Evolutionary conservation across 1,139 yeast species (phyloP), one percentile per base, ranked within the genome.

Genomic region (Geotrichum histeridarum): DNA sequence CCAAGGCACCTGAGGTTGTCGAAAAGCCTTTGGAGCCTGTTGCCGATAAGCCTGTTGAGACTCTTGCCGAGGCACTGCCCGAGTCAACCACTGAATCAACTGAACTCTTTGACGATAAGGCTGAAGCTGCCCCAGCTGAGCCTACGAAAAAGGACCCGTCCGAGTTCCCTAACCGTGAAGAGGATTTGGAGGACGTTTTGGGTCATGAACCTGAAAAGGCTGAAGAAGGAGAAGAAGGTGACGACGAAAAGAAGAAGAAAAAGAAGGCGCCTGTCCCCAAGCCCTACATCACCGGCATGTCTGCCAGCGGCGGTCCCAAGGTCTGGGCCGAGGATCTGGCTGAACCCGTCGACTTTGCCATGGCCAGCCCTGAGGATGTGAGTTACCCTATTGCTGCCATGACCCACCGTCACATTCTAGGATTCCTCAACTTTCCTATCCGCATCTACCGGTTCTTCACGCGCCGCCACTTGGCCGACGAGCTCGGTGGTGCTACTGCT

Each of bases 371-470:
- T 18, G 48, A 54, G 2, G 58, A 58, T 2, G 52, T 60, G n/a
- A 48, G 66, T 48, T 65, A 88, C 61, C 93, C 96, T 7, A 73
- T 90, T 8, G 76, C 83, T 33, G 88, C 85, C 22, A 77, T 85
- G 56, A 82, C 90, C 8, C 81, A 85, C 46, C 91, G 88, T 27
- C 87, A 84, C 63, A 68, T 89, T 38, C 72, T 86, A 31, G 99
- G 99, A 0, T 86, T 94, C 69, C 64, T 79, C 39, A 86, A 81
- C 57, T 82, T 86, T 41, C 96, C 96, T 1, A 76, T 77, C 57
- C 80, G 95, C 62, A 79, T 90, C 35, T 85, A 80, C 70, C 77
- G 96, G 44, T 94, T 82, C 70, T 90, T 89, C 71, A 84, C 82
- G 55, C 81, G 80, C 63, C 78, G 98, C 59, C 62, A 73, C 32